Evolutionary conservation across 805 yeast genomes (phyloP).

Genomic region (Kluyveromyces wickerhamii): DNA sequence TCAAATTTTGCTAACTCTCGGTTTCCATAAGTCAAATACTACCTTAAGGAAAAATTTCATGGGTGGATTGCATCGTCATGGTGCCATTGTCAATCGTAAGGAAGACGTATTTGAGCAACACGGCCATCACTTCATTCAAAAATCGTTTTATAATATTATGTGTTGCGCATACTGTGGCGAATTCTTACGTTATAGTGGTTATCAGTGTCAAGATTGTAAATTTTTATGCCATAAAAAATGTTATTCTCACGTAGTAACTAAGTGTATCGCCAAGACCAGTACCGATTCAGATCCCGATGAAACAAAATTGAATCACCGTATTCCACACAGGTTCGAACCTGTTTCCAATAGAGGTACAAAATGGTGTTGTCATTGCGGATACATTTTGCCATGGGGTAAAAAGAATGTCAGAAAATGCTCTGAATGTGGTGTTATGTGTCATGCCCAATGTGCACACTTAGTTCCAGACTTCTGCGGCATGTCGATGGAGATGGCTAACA

Average conservation of each 20-base stretch:
- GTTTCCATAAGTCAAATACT: conserved; percentile 63
- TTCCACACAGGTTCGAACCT: conserved; percentile 95
- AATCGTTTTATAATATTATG: conserved; percentile 93
- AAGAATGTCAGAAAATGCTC: conserved; percentile 88
- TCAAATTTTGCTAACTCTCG: conserved; percentile 67
- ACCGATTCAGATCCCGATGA: conserved; percentile 64
- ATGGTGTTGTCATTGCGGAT: conserved; percentile 99
- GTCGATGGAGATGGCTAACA: conserved; percentile 95
- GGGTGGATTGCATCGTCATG: conserved; percentile 85
- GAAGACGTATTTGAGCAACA: conserved; percentile 85
- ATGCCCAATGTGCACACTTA: conserved; percentile 81
- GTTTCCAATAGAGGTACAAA: conserved; percentile 88
- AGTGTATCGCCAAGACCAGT: conserved; percentile 72
- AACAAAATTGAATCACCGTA: conserved; percentile 83
- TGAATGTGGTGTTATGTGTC: conserved; percentile 94
- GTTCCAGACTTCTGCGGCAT: conserved; percentile 99
- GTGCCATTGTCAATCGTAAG: conserved; percentile 92
- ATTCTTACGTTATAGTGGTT: conserved; percentile 80
- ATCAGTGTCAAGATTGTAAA: conserved; percentile 78
- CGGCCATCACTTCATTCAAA: conserved; percentile 95
- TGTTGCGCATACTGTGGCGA: conserved; percentile 97
- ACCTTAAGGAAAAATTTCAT: conserved; percentile 39
- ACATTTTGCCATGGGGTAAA: conserved; percentile 89
- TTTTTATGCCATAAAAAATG: conserved; percentile 77
- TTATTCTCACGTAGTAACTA: conserved; percentile 71